phyloP scores from a whole-genome alignment of 2,329 filamentous ascomycete species.

The Drechslerella stenobrocha region DNA sequence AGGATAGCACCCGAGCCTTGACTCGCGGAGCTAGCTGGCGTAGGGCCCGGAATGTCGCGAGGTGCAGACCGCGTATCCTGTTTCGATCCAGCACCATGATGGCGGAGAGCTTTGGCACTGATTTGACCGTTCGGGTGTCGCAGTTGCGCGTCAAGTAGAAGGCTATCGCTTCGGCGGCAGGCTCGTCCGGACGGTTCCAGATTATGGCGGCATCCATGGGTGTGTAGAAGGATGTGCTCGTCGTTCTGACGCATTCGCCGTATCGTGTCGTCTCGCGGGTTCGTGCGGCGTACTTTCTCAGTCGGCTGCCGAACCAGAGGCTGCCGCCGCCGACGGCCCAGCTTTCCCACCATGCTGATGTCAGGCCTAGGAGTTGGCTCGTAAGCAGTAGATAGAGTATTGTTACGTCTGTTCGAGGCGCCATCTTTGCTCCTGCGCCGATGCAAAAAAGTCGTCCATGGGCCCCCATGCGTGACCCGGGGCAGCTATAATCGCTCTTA shows the following conservation, averaged over 20 bases:
- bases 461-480: too few species aligned
- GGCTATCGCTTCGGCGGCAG: constrained; percentile 11
- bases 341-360: constrained; percentile 21
- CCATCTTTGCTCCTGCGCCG: neutral
- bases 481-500: too few species aligned
- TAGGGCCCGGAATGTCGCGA: constrained; percentile 16
- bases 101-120: neutral
- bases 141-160: constrained; percentile 17
- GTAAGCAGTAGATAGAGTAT: constrained; percentile 7
- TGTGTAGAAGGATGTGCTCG: too few species aligned
- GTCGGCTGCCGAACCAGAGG: constrained; percentile 9
- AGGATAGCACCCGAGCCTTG: neutral
- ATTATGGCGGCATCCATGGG: constrained; percentile 15
- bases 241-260: constrained; percentile 1
- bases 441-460: constrained; percentile 1
- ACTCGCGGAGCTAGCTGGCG: neutral
- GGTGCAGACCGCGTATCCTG: constrained; percentile 17
- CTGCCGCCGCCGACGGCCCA: constrained; percentile 2
- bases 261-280: neutral
- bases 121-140: neutral
- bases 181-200: constrained; percentile 29
- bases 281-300: neutral
- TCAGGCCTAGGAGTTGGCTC: neutral
- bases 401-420: neutral
- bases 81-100: constrained; percentile 20